A percentile compares a stretch with the other conserved stretches of the same genome.
These are phyloP conservation scores for Colletotrichum orbiculare DNA, from an alignment of 2,329 filamentous ascomycete genomes.

Conservation along the genomic window DNA sequence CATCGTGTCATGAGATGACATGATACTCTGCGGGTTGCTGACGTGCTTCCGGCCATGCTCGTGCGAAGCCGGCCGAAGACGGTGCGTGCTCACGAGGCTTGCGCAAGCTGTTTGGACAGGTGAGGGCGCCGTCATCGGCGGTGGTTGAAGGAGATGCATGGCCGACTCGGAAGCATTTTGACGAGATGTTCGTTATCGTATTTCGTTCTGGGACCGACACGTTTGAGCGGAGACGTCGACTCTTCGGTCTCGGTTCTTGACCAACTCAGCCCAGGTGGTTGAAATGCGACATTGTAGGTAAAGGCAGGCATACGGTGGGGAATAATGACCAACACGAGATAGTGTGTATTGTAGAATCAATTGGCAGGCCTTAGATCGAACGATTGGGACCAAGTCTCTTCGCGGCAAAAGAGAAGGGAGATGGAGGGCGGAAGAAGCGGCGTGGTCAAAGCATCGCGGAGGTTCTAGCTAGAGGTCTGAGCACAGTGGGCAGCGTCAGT, in stretches of 20 bases:
- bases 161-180: constrained; percentile 8
- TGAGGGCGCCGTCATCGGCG: too few relatives aligned
- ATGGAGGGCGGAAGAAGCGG: not conserved
- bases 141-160: not conserved
- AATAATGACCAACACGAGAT: constrained; percentile 26
- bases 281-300: not conserved
- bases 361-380: constrained; percentile 24
- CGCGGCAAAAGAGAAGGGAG: constrained; percentile 1
- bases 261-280: not conserved
- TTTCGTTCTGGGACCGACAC: not conserved
- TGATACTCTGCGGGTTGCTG: not conserved
- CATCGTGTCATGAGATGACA: constrained; percentile 14
- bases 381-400: constrained; percentile 21
- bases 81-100: not conserved
- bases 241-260: constrained; percentile 6
- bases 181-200: not conserved
- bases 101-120: not conserved
- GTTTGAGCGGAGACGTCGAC: not conserved
- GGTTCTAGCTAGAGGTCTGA: constrained; percentile 19
- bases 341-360: not conserved
- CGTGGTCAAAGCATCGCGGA: constrained; percentile 24
- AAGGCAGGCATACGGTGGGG: not conserved
- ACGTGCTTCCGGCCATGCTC: not conserved
- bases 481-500: constrained; percentile 5
- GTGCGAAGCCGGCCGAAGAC: not conserved